A percentile compares a stretch with the other conserved stretches of the same genome.
These are phyloP conservation scores for Fraxinus velutina DNA, from an alignment of 305 asterid species.

Conservation along the genomic window DNA sequence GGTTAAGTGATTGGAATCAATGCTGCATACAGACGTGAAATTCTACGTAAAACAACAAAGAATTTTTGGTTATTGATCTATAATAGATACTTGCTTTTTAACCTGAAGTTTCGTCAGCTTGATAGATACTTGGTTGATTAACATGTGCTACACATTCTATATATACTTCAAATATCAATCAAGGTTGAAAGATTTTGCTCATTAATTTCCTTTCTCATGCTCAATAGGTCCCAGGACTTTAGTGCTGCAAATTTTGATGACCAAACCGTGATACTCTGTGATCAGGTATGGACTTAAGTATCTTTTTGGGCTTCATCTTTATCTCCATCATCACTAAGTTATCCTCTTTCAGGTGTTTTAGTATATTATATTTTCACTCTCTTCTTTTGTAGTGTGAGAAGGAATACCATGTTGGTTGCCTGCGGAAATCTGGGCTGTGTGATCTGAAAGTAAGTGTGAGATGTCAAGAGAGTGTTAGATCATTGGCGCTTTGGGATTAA, in stretches of 20 bases:
- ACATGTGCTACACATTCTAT: not conserved
- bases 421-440: slow-evolving; percentile 66
- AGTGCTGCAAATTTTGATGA: slow-evolving; percentile 90
- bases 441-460: slow-evolving; percentile 67
- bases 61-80: not conserved
- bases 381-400: slow-evolving; percentile 67
- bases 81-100: not conserved
- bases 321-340: not conserved
- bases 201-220: slow-evolving; percentile 25
- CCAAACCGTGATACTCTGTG: slow-evolving; percentile 86
- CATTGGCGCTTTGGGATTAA: slow-evolving; percentile 12
- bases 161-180: not conserved
- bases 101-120: not conserved
- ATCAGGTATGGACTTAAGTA: slow-evolving; percentile 50
- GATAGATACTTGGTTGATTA: not conserved
- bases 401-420: slow-evolving; percentile 97
- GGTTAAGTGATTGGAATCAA: slow-evolving; percentile 5
- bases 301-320: slow-evolving; percentile 4
- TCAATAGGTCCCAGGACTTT: slow-evolving; percentile 74
- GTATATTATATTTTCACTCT: not conserved
- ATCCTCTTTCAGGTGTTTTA: slow-evolving; percentile 15
- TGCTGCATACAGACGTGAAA: not conserved
- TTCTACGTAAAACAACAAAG: not conserved
- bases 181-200: slow-evolving; percentile 6
- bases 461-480: slow-evolving; percentile 5